These are phyloP conservation scores for Syzygium syzygioides DNA, from an alignment of 441 rosid genomes.

Conservation along the genomic window DNA sequence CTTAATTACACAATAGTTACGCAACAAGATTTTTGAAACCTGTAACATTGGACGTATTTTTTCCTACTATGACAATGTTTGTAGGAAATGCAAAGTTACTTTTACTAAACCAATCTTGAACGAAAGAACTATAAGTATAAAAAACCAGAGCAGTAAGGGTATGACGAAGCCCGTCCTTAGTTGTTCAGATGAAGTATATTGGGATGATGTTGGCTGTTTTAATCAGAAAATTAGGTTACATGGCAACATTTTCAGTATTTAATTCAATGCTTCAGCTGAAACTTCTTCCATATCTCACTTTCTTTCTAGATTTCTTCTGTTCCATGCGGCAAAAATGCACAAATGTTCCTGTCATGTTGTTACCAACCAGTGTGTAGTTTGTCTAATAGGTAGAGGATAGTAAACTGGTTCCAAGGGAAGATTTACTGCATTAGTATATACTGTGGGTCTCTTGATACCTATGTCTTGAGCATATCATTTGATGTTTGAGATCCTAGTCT, in stretches of 20 bases:
- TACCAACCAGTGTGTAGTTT: not conserved
- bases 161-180: not conserved
- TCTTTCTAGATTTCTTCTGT: not conserved
- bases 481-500: not conserved
- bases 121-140: not conserved
- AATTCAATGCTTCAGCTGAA: not conserved
- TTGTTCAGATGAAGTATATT: not conserved
- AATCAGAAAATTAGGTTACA: not conserved
- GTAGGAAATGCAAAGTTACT: not conserved
- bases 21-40: not conserved
- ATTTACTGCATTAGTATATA: not conserved
- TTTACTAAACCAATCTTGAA: not conserved
- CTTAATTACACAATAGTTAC: not conserved
- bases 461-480: not conserved
- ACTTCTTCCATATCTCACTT: not conserved
- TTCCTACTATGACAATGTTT: not conserved
- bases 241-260: not conserved
- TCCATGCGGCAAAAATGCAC: not conserved
- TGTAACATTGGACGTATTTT: not conserved
- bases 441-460: not conserved
- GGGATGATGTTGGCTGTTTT: not conserved
- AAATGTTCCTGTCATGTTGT: not conserved
- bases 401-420: not conserved
- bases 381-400: not conserved
- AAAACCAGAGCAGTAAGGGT: not conserved